These are phyloP conservation scores for Thuja plicata DNA, from an alignment of 83 land plant species.

Conservation along the genomic window DNA sequence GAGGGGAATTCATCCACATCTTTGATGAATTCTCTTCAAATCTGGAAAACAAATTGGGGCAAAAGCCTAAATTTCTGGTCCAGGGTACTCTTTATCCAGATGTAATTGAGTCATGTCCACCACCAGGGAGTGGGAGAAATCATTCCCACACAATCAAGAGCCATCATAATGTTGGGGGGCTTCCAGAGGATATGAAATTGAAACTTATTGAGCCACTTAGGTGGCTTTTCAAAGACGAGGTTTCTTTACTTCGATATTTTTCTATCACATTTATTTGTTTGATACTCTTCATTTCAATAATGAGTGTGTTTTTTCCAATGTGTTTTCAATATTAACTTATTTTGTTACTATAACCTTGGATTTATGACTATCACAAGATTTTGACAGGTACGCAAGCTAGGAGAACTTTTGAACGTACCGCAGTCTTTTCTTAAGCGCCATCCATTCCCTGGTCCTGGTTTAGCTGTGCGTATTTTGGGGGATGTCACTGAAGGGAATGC, in stretches of 20 bases:
- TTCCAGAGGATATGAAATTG: conserved; percentile 75
- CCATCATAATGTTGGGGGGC: conserved; percentile 95
- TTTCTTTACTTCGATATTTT: conserved; percentile 14
- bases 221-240: conserved; percentile 91
- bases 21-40: conserved; percentile 87
- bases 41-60: conserved; percentile 69
- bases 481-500: conserved; percentile 93
- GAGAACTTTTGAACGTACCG: conserved; percentile 77
- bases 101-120: conserved; percentile 98
- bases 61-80: conserved; percentile 72
- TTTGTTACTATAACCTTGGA: conserved; percentile 6
- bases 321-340: not conserved
- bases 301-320: not conserved
- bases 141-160: conserved; percentile 99
- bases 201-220: conserved; percentile 86
- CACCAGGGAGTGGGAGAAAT: conserved; percentile 95
- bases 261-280: not conserved
- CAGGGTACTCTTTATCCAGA: conserved; percentile 99
- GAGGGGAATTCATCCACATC: conserved; percentile 73
- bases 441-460: conserved; percentile 99
- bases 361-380: not conserved
- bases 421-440: conserved; percentile 82
- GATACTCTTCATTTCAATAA: not conserved
- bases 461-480: conserved; percentile 89
- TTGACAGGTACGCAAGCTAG: conserved; percentile 77